phyloP scores from a whole-genome alignment of 2,329 filamentous ascomycete genomes.

The Polychaeton citri region DNA sequence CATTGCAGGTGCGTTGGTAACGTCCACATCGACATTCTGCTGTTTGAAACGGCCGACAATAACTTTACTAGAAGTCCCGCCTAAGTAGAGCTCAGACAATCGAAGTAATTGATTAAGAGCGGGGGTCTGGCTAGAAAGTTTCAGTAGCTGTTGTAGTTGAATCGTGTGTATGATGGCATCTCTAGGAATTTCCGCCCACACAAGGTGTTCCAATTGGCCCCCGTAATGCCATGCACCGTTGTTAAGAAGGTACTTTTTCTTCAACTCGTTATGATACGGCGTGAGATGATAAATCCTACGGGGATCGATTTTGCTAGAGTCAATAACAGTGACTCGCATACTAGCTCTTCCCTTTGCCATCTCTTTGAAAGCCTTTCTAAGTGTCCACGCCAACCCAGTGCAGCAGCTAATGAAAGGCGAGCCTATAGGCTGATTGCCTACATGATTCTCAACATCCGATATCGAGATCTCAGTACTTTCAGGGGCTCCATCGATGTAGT shows the following conservation, averaged over 20 bases:
- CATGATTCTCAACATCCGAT: constrained; percentile 3
- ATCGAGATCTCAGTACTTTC: constrained; percentile 1
- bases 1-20: constrained; percentile 2
- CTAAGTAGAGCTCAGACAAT: neutral
- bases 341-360: neutral
- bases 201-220: constrained; percentile 7
- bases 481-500: constrained; percentile 1
- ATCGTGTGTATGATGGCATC: constrained; percentile 6
- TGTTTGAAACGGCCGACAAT: neutral
- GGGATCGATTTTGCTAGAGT: constrained; percentile 3
- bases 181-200: constrained; percentile 6
- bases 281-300: constrained; percentile 1
- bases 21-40: neutral
- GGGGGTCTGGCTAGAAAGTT: neutral
- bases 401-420: constrained; percentile 8
- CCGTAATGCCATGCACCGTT: constrained; percentile 4
- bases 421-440: neutral
- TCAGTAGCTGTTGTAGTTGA: constrained; percentile 4
- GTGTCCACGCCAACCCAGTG: constrained; percentile 5
- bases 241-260: constrained; percentile 1
- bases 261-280: constrained; percentile 4
- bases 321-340: constrained; percentile 6
- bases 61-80: neutral
- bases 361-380: constrained; percentile 5
- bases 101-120: neutral